Conservation (phyloP, 2,329 filamentous ascomycete genomes). For the Penicillium sp. region DNA sequence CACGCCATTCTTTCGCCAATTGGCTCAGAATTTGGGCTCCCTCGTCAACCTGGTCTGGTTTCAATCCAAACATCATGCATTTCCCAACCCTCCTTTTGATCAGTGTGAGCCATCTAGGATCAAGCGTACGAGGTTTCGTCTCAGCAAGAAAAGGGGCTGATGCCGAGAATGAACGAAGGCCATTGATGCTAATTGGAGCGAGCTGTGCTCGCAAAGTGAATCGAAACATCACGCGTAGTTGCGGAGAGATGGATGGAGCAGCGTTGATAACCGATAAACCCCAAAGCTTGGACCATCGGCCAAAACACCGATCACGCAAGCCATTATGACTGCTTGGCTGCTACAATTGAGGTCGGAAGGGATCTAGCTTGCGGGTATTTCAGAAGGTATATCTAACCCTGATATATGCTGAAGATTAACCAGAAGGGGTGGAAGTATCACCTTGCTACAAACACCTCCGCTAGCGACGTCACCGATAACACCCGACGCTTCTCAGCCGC, state of each 20-base stretch:
- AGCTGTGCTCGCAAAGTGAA: slow-evolving; percentile 23
- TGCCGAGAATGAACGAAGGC: slow-evolving; percentile 21
- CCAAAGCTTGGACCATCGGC: slow-evolving; percentile 23
- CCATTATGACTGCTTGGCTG: not conserved
- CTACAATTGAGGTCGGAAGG: too few species aligned
- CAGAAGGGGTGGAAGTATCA: not conserved
- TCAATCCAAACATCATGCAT: slow-evolving; percentile 74
- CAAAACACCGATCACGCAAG: slow-evolving; percentile 14
- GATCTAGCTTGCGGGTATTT: too few species aligned
- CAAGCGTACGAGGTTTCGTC: slow-evolving; percentile 33
- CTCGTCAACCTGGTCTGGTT: slow-evolving; percentile 57
- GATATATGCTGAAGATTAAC: too few species aligned
- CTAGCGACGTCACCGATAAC: slow-evolving; percentile 24
- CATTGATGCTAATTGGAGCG: slow-evolving; percentile 9
- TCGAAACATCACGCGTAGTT: slow-evolving; percentile 24
- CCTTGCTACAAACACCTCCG: not conserved
- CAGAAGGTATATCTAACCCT: too few species aligned
- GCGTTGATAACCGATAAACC: slow-evolving; percentile 5
- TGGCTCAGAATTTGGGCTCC: slow-evolving; percentile 62
- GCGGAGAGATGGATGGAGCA: slow-evolving; percentile 6
- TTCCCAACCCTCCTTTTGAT: slow-evolving; percentile 69
- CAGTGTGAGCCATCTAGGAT: slow-evolving; percentile 70
- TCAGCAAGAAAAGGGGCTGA: slow-evolving; percentile 17
- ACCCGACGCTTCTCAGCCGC: slow-evolving; percentile 15
- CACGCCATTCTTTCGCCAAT: slow-evolving; percentile 68